Evolutionary conservation across 305 asterid genomes (phyloP).

Genomic region (Fraxinus latifolia): DNA sequence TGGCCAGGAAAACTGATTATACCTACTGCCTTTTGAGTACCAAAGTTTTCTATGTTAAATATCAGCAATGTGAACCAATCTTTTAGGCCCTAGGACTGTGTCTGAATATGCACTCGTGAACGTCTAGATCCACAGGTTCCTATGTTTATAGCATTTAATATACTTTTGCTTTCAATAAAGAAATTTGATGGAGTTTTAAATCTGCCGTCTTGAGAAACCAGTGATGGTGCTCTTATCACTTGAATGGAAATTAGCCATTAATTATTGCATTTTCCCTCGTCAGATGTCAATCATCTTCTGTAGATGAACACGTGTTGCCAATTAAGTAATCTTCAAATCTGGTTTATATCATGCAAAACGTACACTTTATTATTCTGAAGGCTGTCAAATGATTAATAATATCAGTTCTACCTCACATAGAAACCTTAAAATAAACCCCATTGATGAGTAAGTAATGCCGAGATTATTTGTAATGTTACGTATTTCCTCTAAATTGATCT

Average conservation of each 20-base stretch:
- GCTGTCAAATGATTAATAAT: background rate
- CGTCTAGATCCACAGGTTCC: background rate
- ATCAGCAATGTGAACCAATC: background rate
- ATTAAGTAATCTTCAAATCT: background rate
- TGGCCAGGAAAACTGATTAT: background rate
- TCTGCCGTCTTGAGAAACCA: constrained; percentile 29
- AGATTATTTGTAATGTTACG: background rate
- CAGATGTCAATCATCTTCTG: background rate
- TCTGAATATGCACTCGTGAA: background rate
- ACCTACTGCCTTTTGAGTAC: background rate
- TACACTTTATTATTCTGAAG: background rate
- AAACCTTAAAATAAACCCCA: background rate
- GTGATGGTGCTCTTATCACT: background rate
- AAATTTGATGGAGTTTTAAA: constrained; percentile 16
- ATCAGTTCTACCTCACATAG: background rate
- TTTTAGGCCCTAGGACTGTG: background rate
- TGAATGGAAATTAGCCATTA: background rate
- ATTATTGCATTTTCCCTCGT: background rate
- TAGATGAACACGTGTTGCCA: background rate
- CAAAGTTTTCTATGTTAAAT: background rate
- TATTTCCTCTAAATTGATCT: background rate
- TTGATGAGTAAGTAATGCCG: background rate
- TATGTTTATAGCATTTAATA: background rate
- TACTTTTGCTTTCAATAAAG: background rate
- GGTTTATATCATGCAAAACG: background rate